Percentiles rank a stretch among this genome's conserved stretches.
Conservation (phyloP, 1,284 basidiomycete genomes). For the Cerrena zonata region DNA sequence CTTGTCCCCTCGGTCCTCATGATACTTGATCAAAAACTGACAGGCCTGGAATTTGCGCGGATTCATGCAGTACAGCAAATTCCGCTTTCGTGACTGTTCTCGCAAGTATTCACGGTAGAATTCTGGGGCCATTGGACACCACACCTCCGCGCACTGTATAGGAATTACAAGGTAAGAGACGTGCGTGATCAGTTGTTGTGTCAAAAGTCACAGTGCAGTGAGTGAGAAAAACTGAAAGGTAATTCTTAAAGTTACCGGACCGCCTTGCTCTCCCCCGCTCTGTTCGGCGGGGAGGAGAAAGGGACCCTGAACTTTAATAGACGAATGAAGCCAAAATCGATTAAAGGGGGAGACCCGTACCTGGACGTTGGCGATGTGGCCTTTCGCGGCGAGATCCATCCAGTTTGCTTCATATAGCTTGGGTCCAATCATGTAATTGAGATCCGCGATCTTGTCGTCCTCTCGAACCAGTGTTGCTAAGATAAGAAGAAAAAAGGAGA, state of each 20-base stretch:
- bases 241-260: neutral
- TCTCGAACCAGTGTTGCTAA: constrained; percentile 96
- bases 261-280: neutral
- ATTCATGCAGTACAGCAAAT: constrained; percentile 99
- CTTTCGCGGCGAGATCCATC: constrained; percentile 99
- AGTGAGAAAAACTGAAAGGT: neutral
- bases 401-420: constrained; percentile 99
- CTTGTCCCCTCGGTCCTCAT: constrained; percentile 96
- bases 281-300: no score
- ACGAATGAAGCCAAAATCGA: no score
- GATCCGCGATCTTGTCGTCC: constrained; percentile 97
- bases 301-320: no score
- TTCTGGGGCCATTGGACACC: constrained; percentile 99
- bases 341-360: constrained; percentile 38
- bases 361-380: constrained; percentile 99
- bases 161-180: no score
- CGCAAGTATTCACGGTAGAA: constrained; percentile 98
- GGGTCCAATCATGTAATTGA: constrained; percentile 98
- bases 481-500: neutral
- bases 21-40: constrained; percentile 97
- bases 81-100: constrained; percentile 87
- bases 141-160: constrained; percentile 99
- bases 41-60: constrained; percentile 99
- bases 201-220: neutral
- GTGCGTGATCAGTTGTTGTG: neutral